Evolutionary conservation across 345 rosid genomes (phyloP), one percentile per base, ranked within the genome.

Genomic region (Combretum micranthum): DNA sequence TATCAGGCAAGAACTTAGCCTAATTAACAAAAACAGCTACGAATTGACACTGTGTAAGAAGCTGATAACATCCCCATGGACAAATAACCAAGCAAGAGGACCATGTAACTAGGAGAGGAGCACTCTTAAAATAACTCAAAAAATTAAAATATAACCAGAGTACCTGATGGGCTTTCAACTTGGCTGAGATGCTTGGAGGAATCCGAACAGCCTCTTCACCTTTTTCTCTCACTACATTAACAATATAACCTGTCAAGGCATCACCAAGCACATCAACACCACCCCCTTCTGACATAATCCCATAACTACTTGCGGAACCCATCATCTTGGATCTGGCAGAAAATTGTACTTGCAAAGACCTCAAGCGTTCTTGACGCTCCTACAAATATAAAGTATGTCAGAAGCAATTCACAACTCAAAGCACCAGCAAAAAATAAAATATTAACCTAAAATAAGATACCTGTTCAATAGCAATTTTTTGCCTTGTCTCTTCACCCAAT

Each of bases 391-490:
- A 55, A 52, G 44, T 67, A 44, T 43, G 46, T 50, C 61, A 64
- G 32, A 58, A 52, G 61, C 65, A 75, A 60, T 55, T 57, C 45
- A 59, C 50, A 32, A 44, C 47, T 17, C 22, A 63, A 47, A 26
- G 55, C 44, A 47, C 56, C 64, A 47, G 55, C 61, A 56, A 15
- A 12, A 59, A 50, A 12, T 32, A 68, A 55, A 39, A 45, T 60
- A 56, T 46, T 25, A 59, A 48, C 63, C 20, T 45, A 59, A 47
- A 22, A 47, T 60, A 55, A 59, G 56, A 20, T 65, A 87, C 97
- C 90, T 94, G 90, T 78, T 94, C 99, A 26, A 94, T 85, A 57
- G 99, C 99, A 62, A 90, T 94, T 84, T 94, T 94, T 56, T 87
- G 82, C 76, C 84, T 86, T 15, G 99, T 94, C 60, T 90, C 96